Evolutionary conservation across 371 early-diverging fungal species (phyloP), one percentile per base, ranked within the genome.

Genomic region (Mortierella sp.): DNA sequence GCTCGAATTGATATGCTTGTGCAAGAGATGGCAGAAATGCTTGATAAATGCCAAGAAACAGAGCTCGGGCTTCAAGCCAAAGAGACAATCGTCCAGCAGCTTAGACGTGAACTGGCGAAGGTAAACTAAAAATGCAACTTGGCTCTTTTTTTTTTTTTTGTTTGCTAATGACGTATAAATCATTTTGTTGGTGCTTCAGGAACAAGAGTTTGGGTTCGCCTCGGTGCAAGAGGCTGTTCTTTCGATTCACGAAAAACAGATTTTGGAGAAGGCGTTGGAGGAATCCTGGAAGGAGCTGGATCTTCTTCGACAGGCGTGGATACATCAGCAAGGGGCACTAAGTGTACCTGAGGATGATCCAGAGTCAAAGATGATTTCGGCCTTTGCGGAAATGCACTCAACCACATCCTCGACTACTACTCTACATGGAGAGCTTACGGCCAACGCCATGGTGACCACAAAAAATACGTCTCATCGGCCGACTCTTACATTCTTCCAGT

Each of bases 171-270:
- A n/a, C n/a, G n/a, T n/a, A n/a, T n/a, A n/a, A n/a, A n/a, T n/a
- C n/a, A n/a, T n/a, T n/a, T n/a, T n/a, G n/a, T n/a, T n/a, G n/a
- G n/a, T n/a, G n/a, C n/a, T n/a, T n/a, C n/a, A 69, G 70, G 70
- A 69, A n/a, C 44, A 53, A 47, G 53, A 62, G 34, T 14, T 61
- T 39, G 63, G 58, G 31, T 62, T 69, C 23, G 56, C 48, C 21
- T 69, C 62, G 1, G 28, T 69, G 15, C 70, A 53, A 30, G 70
- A 69, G 37, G 70, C 62, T 3, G 70, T 57, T 0, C 31, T 69
- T 5, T 69, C 70, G 42, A 62, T 51, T 9, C 57, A 47, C 11
- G 70, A 69, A 51, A 62, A 69, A 4, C 42, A 56, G 14, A 4
- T 50, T 15, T 19, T 62, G n/a, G 70, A 57, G 31, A 19, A 15